Conservation (phyloP, 495 filamentous ascomycete genomes). For the Penicillium lividum region DNA sequence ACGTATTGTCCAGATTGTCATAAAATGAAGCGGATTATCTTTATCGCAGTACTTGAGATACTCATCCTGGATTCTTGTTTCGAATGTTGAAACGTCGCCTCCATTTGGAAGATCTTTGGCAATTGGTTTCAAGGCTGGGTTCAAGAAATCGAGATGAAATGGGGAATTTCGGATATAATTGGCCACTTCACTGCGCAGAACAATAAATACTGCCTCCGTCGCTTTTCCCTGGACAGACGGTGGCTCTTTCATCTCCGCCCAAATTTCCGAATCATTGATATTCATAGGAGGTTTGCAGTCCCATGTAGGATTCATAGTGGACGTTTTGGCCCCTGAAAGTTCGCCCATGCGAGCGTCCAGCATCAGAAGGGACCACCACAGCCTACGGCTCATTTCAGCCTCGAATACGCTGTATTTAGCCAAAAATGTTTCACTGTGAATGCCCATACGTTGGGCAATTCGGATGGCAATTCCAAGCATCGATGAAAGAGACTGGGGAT, state of each 20-base stretch:
- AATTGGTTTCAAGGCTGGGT: conserved; percentile 45
- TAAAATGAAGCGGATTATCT: conserved; percentile 27
- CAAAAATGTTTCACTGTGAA: conserved; percentile 46
- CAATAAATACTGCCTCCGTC: conserved; percentile 54
- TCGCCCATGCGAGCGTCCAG: conserved; percentile 56
- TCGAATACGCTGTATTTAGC: conserved; percentile 43
- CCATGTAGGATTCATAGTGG: conserved; percentile 52
- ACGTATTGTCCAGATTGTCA: conserved; percentile 54
- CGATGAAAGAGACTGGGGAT: conserved; percentile 55
- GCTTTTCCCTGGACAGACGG: conserved; percentile 35
- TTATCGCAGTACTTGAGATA: conserved; percentile 50
- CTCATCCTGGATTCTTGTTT: conserved; percentile 46
- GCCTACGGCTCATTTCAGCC: conserved; percentile 57
- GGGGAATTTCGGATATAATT: conserved; percentile 48
- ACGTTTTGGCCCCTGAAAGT: conserved; percentile 37
- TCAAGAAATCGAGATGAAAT: conserved; percentile 54
- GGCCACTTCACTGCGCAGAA: conserved; percentile 49
- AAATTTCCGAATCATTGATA: conserved; percentile 57
- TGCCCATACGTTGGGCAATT: conserved; percentile 55
- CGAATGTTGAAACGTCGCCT: conserved; percentile 35
- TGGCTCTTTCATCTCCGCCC: conserved; percentile 47
- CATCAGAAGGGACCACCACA: conserved; percentile 59
- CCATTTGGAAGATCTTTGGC: conserved; percentile 26
- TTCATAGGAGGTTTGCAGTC: conserved; percentile 56
- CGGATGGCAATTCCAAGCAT: conserved; percentile 55